These are phyloP conservation scores for Melaleuca alternifolia DNA, from an alignment of 345 rosid species.

Conservation along the genomic window DNA sequence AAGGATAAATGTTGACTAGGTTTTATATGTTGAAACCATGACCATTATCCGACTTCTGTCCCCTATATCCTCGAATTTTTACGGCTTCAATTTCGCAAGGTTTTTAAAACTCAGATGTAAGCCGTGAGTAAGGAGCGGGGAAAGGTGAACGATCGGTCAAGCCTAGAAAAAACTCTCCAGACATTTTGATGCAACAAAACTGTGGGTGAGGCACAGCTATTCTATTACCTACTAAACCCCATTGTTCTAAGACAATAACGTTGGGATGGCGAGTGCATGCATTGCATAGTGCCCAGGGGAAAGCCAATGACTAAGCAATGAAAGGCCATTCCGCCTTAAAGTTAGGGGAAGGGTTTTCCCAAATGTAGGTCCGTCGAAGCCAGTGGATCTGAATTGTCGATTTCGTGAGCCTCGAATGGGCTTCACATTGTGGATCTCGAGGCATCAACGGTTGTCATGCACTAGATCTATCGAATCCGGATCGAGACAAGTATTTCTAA, in stretches of 20 bases:
- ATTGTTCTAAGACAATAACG: background rate
- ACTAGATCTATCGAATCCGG: background rate
- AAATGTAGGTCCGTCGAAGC: accelerated
- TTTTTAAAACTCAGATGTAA: no score
- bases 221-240: background rate
- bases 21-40: background rate
- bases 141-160: no score
- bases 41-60: background rate
- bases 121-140: no score
- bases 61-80: background rate
- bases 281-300: background rate
- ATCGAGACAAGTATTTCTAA: no score
- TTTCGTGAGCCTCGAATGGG: background rate
- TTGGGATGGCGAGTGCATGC: background rate
- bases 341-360: background rate
- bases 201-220: background rate
- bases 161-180: no score
- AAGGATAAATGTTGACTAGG: background rate
- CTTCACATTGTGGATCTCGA: background rate
- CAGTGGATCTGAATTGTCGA: background rate
- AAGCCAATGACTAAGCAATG: background rate
- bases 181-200: no score
- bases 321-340: background rate
- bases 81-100: background rate
- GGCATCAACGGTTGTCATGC: background rate